Base-by-base conservation (phyloP, 1,284 basidiomycete genomes). In the Takashimella tepidaria region DNA sequence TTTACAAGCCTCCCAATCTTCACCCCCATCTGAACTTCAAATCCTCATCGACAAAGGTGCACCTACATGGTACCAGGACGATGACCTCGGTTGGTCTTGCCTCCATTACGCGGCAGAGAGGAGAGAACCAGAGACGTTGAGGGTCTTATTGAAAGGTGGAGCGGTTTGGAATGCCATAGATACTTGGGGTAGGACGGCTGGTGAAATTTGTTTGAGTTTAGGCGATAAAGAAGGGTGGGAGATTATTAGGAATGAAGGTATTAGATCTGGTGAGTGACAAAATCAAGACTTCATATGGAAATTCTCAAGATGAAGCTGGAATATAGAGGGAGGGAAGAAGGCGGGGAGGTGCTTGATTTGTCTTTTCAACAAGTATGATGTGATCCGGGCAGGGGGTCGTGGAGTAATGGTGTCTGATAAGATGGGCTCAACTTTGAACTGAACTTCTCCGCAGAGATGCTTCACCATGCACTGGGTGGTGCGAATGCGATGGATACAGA, bases 161-260 rank as follows among this genome's bases (percentile, higher is more conserved):
- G 92, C 91, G 0, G 70, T 92, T 0, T 98, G 95, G 95, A 97
- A 96, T 72, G 82, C 88, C 56, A 88, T 88, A 56, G 89, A 93
- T 69, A 80, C 84, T 55, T 75, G 85, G 56, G 84, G 84, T 41
- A 83, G 88, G 63, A 92, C 89, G 5, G 88, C 92, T 0, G 91
- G 86, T 5, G 92, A 96, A 64, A 83, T 97, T 47, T 87, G 90
- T 4, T 77, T 92, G 42, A 92, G 89, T 4, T 79, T 88, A 69
- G 92, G 93, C 62, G 83, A 92, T 64, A 73, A 78, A 53, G 77
- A 78, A 41, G 85, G 85, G 22, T 96, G 93, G 74, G 80, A 78
- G 22, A 67, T 84, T 50, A 87, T 97, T 50, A 82, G 88, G 19
- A 86, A 92, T 74, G 88, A 92, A 55, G 92, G 91, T 5, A 83